These are phyloP conservation scores for Stellera chamaejasme DNA, from an alignment of 345 rosid species.

Conservation along the genomic window DNA sequence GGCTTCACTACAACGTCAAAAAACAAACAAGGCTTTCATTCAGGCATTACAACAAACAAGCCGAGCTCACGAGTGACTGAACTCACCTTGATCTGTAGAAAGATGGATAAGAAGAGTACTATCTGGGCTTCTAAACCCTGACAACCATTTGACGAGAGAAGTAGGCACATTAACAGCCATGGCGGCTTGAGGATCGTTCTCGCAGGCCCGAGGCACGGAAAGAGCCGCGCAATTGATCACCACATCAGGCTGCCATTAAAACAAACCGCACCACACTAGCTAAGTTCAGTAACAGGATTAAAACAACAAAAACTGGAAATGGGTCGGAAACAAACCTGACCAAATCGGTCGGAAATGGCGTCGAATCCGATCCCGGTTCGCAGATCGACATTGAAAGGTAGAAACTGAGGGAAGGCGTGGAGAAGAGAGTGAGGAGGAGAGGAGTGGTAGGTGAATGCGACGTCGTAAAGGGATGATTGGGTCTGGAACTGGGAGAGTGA, in stretches of 20 bases:
- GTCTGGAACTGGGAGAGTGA: constrained; percentile 28
- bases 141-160: constrained; percentile 63
- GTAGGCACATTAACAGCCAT: constrained; percentile 70
- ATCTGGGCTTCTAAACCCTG: constrained; percentile 21
- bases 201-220: constrained; percentile 79
- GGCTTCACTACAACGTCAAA: too few species aligned
- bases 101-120: constrained; percentile 61
- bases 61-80: not conserved
- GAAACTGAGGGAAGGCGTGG: constrained; percentile 42
- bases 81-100: constrained; percentile 86
- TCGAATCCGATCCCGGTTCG: constrained; percentile 48
- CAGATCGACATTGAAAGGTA: constrained; percentile 59
- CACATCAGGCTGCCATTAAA: constrained; percentile 55
- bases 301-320: not conserved
- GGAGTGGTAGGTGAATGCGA: constrained; percentile 65
- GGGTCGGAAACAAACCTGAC: constrained; percentile 32
- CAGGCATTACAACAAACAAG: constrained; percentile 3
- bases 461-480: constrained; percentile 26
- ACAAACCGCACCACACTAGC: not conserved
- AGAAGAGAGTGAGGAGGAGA: constrained; percentile 42
- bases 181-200: constrained; percentile 61
- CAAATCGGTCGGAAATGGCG: constrained; percentile 44
- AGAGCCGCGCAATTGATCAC: constrained; percentile 87
- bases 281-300: not conserved
- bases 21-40: not conserved